phyloP scores from a whole-genome alignment of 192 early-diverging fungal genomes.

The Phycomyces blakesleeanus region DNA sequence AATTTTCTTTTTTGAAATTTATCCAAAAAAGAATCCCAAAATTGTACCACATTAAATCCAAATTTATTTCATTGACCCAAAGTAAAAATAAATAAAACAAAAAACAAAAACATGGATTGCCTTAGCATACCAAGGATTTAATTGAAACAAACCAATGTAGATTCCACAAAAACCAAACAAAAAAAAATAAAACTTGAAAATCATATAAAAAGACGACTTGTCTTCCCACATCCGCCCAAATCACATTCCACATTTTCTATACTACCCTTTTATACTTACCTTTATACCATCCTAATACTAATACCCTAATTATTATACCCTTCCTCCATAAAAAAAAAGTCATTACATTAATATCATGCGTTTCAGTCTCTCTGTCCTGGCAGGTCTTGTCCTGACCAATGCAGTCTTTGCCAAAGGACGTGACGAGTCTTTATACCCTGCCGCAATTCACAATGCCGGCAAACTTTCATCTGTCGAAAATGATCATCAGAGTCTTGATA shows the following conservation, averaged over 20 bases:
- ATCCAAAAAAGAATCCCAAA: not conserved
- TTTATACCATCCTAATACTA: not conserved
- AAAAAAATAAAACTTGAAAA: no score
- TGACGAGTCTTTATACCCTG: not conserved
- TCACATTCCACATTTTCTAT: no score
- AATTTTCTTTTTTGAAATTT: not conserved
- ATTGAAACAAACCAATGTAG: no score
- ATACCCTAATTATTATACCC: not conserved
- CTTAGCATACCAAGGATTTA: no score
- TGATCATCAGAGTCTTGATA: not conserved
- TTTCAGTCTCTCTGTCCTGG: constrained; percentile 18
- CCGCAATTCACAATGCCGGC: not conserved
- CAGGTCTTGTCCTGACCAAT: constrained; percentile 6
- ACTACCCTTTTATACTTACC: not conserved
- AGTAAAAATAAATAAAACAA: not conserved
- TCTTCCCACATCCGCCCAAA: no score
- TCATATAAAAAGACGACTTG: no score
- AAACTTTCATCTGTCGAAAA: not conserved
- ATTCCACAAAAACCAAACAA: no score
- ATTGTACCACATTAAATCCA: not conserved
- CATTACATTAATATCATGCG: constrained; percentile 17
- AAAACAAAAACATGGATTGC: no score
- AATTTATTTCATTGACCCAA: not conserved
- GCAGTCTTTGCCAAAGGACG: constrained; percentile 12
- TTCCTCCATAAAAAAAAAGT: no score